phyloP scores from a whole-genome alignment of 2,329 filamentous ascomycete genomes.

The Botryotinia convoluta region DNA sequence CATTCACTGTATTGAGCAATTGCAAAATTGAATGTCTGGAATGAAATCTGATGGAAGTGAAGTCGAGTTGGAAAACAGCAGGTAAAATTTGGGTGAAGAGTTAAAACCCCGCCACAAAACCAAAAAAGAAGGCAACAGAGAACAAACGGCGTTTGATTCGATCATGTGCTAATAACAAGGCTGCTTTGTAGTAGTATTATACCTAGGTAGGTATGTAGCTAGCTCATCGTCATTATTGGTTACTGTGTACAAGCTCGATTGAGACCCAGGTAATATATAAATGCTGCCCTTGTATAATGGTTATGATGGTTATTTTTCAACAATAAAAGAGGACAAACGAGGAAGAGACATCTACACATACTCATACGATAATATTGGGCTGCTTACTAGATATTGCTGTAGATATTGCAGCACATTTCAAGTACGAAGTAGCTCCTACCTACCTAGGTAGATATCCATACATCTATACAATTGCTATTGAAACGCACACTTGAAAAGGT shows the following conservation, averaged over 20 bases:
- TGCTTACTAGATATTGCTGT: not conserved
- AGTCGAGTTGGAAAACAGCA: not conserved
- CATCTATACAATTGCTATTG: not conserved
- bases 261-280: too few relatives aligned
- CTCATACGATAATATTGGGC: not conserved
- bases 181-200: not conserved
- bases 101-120: not conserved
- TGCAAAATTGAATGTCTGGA: not conserved
- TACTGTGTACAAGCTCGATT: not conserved
- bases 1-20: not conserved
- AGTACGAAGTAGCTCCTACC: not conserved
- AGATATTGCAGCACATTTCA: too few relatives aligned
- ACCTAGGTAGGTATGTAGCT: not conserved
- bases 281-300: not conserved
- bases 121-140: not conserved
- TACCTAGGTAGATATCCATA: not conserved
- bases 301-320: not conserved
- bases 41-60: not conserved
- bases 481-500: not conserved
- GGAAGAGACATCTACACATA: not conserved
- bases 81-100: not conserved
- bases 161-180: constrained; percentile 17
- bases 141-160: not conserved
- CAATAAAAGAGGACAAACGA: too few relatives aligned
- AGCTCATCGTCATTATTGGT: not conserved